These are phyloP conservation scores for Melampsora americana DNA, from an alignment of 1,284 basidiomycete species.

Conservation along the genomic window DNA sequence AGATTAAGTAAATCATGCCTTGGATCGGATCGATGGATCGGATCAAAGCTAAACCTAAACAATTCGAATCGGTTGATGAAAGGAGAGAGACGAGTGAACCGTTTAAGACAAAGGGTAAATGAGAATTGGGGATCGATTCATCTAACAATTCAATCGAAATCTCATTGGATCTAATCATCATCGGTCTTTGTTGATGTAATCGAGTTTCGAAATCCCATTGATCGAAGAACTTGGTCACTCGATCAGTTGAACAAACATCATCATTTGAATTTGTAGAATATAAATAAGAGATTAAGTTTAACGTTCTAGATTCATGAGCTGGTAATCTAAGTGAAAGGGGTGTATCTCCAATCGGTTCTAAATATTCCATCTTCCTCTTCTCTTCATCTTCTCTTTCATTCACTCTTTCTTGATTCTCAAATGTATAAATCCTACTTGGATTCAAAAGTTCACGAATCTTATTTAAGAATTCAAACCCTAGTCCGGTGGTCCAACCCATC, in stretches of 20 bases:
- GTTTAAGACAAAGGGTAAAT: not conserved
- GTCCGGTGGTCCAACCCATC: slow-evolving; percentile 39
- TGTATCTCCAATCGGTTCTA: slow-evolving; percentile 39
- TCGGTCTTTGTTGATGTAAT: not conserved
- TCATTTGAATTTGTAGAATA: not conserved
- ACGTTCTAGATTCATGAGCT: slow-evolving; percentile 19
- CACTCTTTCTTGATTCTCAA: slow-evolving; percentile 9
- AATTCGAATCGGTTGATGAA: not conserved
- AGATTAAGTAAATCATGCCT: not conserved
- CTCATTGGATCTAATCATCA: not conserved
- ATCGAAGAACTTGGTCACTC: not conserved
- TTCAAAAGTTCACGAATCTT: slow-evolving; percentile 17
- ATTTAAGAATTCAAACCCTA: slow-evolving; percentile 34
- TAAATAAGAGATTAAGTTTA: slow-evolving; percentile 26
- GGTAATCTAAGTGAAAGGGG: slow-evolving; percentile 24
- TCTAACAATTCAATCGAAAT: not conserved
- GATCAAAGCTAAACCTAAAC: not conserved
- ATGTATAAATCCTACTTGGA: slow-evolving; percentile 25
- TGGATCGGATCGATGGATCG: not conserved
- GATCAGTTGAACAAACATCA: not conserved
- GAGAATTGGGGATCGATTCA: not conserved
- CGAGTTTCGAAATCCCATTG: not conserved
- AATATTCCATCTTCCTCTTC: not conserved
- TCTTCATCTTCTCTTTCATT: not conserved
- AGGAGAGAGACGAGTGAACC: not conserved